Evolutionary conservation across 2,329 filamentous ascomycete species (phyloP), one percentile per base, ranked within the genome.

Genomic region (Aspergillus arachidicola): DNA sequence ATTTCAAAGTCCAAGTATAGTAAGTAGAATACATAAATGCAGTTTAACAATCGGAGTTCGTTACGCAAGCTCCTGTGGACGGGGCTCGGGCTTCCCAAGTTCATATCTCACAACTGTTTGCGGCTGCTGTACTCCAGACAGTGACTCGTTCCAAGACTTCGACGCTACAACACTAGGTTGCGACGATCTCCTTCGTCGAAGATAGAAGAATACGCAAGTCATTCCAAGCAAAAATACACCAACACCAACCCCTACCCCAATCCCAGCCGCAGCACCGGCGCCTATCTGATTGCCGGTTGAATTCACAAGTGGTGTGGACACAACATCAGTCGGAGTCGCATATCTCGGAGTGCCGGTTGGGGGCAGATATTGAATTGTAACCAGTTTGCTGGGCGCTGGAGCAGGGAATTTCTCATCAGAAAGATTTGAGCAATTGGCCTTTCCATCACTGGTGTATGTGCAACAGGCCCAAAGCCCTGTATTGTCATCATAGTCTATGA

Each of bases 401-500:
- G 32, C 63, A 11, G 60, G 56, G 21, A 41, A 62, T 26, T 51
- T 54, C 32, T 64, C 63, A 6, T 58, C 46, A 21, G 60, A 57
- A 6, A 53, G 56, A 28, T 51, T 26, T 12, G 57, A 57, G 36
- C 63, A 64, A 54, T 64, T 28, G 41, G 32, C 10, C 5, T 51
- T 58, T 11, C 48, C 55, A 19, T 38, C 57, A 14, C 32, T 19
- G 3, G 32, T 41, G 4, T 50, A 34, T 30, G 45, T 53, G 41
- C 63, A 64, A 53, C 63, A 64, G 19, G 63, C 54, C 60, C 60
- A 65, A 46, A 38, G 28, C 16, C 60, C 48, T 12, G 36, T 48
- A 16, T 5, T 32, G 5, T 26, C 16, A 6, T 55, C 41, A 23
- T 53, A 55, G 34, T 10, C 28, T 32, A 60, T 14, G 21, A 45